phyloP scores from a whole-genome alignment of 345 rosid genomes.

The Triadica sebifera region DNA sequence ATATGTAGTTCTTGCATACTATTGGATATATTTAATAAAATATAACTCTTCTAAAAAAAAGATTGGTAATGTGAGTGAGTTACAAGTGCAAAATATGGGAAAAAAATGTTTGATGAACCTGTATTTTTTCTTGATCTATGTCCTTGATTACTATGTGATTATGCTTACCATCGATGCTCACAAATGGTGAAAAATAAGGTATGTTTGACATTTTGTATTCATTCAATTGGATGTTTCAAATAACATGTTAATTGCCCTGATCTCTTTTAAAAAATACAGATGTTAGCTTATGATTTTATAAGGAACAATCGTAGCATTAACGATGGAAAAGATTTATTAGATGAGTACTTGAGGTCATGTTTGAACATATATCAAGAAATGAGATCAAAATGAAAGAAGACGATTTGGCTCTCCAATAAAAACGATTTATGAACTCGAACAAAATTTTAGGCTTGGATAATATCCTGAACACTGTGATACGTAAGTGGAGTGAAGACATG shows the following conservation, averaged over 20 bases:
- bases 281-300: constrained; percentile 96
- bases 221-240: constrained; percentile 24
- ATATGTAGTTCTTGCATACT: too few relatives aligned
- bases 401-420: constrained; percentile 73
- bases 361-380: constrained; percentile 85
- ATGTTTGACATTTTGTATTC: constrained; percentile 19
- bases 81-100: too few relatives aligned
- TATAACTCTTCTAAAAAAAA: too few relatives aligned
- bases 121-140: too few relatives aligned
- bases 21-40: too few relatives aligned
- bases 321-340: constrained; percentile 94
- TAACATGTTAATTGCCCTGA: constrained; percentile 19
- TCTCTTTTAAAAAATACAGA: constrained; percentile 44
- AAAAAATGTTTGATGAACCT: too few relatives aligned
- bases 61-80: too few relatives aligned
- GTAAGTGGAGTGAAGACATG: constrained; percentile 75
- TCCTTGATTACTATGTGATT: constrained; percentile 96
- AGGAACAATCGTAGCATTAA: constrained; percentile 98
- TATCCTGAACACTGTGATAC: constrained; percentile 95
- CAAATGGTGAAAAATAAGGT: constrained; percentile 99
- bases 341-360: constrained; percentile 87
- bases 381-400: constrained; percentile 99
- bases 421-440: constrained; percentile 72
- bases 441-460: constrained; percentile 81
- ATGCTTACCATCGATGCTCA: constrained; percentile 97